Base-by-base conservation (phyloP, 495 filamentous ascomycete genomes). In the Penicillium herquei region DNA sequence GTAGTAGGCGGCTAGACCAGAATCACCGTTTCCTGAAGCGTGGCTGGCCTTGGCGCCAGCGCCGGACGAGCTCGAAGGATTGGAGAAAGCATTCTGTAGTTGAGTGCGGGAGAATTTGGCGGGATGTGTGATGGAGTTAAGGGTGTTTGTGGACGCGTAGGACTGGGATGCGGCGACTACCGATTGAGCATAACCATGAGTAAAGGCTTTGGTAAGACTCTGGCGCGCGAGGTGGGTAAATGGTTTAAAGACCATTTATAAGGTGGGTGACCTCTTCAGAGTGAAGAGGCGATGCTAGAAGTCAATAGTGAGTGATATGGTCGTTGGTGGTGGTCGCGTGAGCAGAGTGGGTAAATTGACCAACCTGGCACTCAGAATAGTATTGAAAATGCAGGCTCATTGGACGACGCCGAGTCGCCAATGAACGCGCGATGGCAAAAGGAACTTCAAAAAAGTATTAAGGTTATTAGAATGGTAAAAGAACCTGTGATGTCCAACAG, bases 181-280 rank as follows among this genome's bases (percentile, higher is more conserved):
- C 60, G 93, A 95, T 71, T 97, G 93, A 71, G 91, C 90, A 81
- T 96, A 97, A 75, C 92, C 93, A 83, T 96, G 91, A 69, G 91
- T 92, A 72, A 98, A 87, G 71, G 91, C 88, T 82, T 98, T 98
- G 62, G 89, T 83, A 69, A 96, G 87, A 85, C 89, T 93, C 78
- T 92, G 90, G 76, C 95, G 94, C 84, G 95, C 90, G 82, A 98
- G 87, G 75, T 91, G 89, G 78, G 92, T 83, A 62, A 88, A 85
- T 64, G 82, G 80, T 69, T 89, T 89, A 73, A 90, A 87, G 65
- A 90, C 86, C 87, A 91, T 91, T 89, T 86, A 87, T 86, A 73
- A 79, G 60, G 78, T 69, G 58, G 73, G 73, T 56, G 69, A 79
- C 70, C 76, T 75, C 74, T 77, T 79, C 75, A 76, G 57, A 55